Percentiles rank a stretch among this genome's conserved stretches.
These are phyloP conservation scores for Leucocoprinus leucothites DNA, from an alignment of 768 basidiomycete species.

Conservation along the genomic window DNA sequence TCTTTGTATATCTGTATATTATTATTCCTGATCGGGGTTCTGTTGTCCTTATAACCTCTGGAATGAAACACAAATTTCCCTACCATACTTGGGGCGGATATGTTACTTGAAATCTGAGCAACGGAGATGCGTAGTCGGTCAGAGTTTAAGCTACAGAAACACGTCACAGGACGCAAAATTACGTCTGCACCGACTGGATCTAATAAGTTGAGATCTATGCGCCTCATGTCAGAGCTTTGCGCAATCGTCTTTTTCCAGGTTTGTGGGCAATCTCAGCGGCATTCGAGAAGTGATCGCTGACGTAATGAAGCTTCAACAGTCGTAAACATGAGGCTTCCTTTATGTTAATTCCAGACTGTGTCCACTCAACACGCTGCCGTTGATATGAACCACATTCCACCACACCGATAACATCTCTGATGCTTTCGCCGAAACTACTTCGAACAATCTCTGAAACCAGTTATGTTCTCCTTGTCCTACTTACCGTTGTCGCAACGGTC, in stretches of 20 bases:
- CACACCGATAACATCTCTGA: slow-evolving; percentile 14
- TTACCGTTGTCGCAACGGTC: slow-evolving; percentile 50
- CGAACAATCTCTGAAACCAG: slow-evolving; percentile 51
- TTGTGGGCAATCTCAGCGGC: too few species aligned
- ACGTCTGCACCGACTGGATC: too few species aligned
- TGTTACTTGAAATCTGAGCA: not conserved
- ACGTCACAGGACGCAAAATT: too few species aligned
- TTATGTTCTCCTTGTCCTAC: slow-evolving; percentile 50
- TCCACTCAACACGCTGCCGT: too few species aligned
- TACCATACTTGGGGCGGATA: not conserved
- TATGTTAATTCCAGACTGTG: too few species aligned
- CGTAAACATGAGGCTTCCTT: slow-evolving; percentile 7
- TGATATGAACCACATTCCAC: too few species aligned
- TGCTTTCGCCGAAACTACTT: slow-evolving; percentile 40
- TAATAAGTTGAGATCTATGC: too few species aligned
- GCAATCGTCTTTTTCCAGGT: too few species aligned
- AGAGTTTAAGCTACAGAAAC: too few species aligned
- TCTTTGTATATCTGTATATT: not conserved
- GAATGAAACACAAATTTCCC: slow-evolving; percentile 4
- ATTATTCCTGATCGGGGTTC: not conserved
- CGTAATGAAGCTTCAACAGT: slow-evolving; percentile 3
- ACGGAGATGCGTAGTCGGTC: too few species aligned
- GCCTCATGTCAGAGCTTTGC: too few species aligned
- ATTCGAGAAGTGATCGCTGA: not conserved
- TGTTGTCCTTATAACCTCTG: slow-evolving; percentile 1